Evolutionary conservation across 768 basidiomycete genomes (phyloP).

Genomic region (Boletus pseudo-olivaceus): DNA sequence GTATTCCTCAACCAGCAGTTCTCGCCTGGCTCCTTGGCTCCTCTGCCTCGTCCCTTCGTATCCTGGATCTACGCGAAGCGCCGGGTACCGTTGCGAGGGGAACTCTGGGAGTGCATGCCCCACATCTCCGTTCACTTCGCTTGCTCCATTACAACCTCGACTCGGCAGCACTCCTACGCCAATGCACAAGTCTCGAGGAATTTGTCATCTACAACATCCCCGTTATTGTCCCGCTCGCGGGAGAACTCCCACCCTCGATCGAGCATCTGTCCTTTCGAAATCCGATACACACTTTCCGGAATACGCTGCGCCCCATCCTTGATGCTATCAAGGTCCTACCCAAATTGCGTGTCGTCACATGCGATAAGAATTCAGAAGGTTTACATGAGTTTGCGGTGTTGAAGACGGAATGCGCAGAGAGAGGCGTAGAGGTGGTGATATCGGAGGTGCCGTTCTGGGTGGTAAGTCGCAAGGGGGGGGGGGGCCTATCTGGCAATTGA

Average conservation of each 20-base stretch:
- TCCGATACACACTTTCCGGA: conserved; percentile 17
- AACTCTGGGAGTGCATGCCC: conserved; percentile 29
- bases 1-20: conserved; percentile 31
- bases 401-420: conserved; percentile 28
- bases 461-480: conserved; percentile 28
- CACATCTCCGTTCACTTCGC: conserved; percentile 42
- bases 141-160: conserved; percentile 34
- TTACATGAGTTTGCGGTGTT: conserved; percentile 25
- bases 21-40: conserved; percentile 39
- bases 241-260: conserved; percentile 34
- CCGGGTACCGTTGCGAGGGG: conserved; percentile 26
- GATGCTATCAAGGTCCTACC: conserved; percentile 32
- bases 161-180: conserved; percentile 32
- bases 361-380: conserved; percentile 23
- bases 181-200: conserved; percentile 40
- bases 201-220: conserved; percentile 38
- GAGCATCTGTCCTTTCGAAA: conserved; percentile 41
- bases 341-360: conserved; percentile 36
- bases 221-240: conserved; percentile 29
- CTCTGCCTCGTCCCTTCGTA: conserved; percentile 34
- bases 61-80: conserved; percentile 39
- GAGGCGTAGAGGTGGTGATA: conserved; percentile 26
- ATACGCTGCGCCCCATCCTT: conserved; percentile 29
- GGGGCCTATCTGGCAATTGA: not conserved
- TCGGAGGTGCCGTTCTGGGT: conserved; percentile 32